Percentiles rank a stretch among this genome's conserved stretches.
Conservation (phyloP, 1,284 basidiomycete species). For the Trametes sp. region DNA sequence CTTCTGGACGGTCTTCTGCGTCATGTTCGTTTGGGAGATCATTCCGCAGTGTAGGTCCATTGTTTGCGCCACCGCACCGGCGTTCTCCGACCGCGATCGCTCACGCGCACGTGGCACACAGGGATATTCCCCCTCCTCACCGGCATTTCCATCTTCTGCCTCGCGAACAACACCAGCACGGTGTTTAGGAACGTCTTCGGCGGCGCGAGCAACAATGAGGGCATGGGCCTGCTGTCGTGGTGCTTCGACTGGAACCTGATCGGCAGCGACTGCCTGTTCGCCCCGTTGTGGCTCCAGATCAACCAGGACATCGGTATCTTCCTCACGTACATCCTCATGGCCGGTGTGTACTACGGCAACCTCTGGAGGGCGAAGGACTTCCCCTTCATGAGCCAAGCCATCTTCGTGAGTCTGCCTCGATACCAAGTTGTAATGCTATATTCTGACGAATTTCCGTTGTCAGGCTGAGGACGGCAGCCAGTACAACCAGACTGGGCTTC, state of each 20-base stretch:
- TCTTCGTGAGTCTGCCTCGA: conserved; percentile 35
- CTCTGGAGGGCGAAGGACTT: conserved; percentile 43
- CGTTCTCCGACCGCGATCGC: not conserved
- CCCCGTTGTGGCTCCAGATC: conserved; percentile 43
- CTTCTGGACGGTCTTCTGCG: conserved; percentile 42
- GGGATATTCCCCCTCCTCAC: conserved; percentile 50
- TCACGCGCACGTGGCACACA: conserved; percentile 8
- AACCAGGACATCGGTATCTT: conserved; percentile 44
- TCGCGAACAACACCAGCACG: conserved; percentile 56
- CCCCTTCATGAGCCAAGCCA: conserved; percentile 45
- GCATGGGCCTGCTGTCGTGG: conserved; percentile 56
- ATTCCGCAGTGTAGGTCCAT: conserved; percentile 58
- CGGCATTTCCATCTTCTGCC: conserved; percentile 63
- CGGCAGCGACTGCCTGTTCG: conserved; percentile 40
- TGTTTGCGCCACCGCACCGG: not conserved
- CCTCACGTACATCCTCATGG: conserved; percentile 43
- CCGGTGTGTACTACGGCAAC: conserved; percentile 44
- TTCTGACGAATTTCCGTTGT: not conserved
- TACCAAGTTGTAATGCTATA: not conserved
- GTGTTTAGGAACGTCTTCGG: conserved; percentile 66
- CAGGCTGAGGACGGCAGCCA: conserved; percentile 39
- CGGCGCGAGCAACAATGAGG: conserved; percentile 67
- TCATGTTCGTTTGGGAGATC: conserved; percentile 46
- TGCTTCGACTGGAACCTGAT: conserved; percentile 63
- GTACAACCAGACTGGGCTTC: conserved; percentile 44